Conservation (phyloP, 2,329 filamentous ascomycete species). For the Penicillium sp. region DNA sequence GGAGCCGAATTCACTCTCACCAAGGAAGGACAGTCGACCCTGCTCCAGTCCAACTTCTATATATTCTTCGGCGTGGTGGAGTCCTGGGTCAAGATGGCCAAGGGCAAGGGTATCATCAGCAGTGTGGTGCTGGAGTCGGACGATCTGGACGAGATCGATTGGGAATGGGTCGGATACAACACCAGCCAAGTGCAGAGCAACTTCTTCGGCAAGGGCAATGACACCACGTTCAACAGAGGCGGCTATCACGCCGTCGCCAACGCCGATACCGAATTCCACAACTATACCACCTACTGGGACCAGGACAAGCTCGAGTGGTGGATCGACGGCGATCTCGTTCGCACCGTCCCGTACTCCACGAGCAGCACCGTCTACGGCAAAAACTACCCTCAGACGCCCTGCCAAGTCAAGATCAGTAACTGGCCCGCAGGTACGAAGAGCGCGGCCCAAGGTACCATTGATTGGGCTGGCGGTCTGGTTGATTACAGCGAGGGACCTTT, state of each 20-base stretch:
- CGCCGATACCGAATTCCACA: slow-evolving; percentile 54
- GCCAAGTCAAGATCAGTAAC: slow-evolving; percentile 67
- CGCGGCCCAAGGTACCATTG: slow-evolving; percentile 49
- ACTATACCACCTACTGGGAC: slow-evolving; percentile 64
- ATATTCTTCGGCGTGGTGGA: slow-evolving; percentile 83
- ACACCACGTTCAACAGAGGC: slow-evolving; percentile 73
- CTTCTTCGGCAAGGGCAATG: slow-evolving; percentile 92
- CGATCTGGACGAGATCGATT: slow-evolving; percentile 84
- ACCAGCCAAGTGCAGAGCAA: slow-evolving; percentile 66
- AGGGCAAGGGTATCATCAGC: slow-evolving; percentile 73
- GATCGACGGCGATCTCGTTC: slow-evolving; percentile 61
- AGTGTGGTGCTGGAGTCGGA: slow-evolving; percentile 81
- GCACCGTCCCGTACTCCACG: slow-evolving; percentile 60
- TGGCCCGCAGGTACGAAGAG: slow-evolving; percentile 61
- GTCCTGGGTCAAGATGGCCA: slow-evolving; percentile 72
- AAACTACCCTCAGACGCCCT: slow-evolving; percentile 70
- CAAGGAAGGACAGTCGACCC: slow-evolving; percentile 65
- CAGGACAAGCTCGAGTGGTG: slow-evolving; percentile 63
- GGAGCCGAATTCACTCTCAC: slow-evolving; percentile 72
- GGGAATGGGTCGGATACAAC: slow-evolving; percentile 49
- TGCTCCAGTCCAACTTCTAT: slow-evolving; percentile 75
- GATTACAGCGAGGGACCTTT: slow-evolving; percentile 66
- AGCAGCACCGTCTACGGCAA: slow-evolving; percentile 49
- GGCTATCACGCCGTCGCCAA: slow-evolving; percentile 66
- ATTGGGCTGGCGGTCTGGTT: slow-evolving; percentile 69